Conservation (phyloP, 805 yeast species). For the Candida nanaspora region DNA sequence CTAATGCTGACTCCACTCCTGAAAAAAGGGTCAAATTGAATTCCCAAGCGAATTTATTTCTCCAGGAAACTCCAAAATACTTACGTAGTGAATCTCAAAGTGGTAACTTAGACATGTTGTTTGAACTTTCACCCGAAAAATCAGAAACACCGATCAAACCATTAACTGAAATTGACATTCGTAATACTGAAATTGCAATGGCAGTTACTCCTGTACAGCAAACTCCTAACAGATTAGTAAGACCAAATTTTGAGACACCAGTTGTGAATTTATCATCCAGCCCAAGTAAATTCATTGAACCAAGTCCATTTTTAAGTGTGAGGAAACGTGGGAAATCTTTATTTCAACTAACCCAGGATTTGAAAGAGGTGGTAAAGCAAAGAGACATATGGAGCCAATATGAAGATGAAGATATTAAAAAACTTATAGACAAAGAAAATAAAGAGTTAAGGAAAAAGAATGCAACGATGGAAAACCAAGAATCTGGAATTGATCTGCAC, state of each 20-base stretch:
- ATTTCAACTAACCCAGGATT: slow-evolving; percentile 41
- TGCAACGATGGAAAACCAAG: too few species aligned
- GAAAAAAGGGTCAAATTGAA: not conserved
- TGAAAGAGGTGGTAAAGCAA: slow-evolving; percentile 27
- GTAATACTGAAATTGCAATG: not conserved
- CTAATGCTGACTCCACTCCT: not conserved
- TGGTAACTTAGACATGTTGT: not conserved
- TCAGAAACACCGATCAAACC: not conserved
- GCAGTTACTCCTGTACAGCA: not conserved
- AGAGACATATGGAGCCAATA: slow-evolving; percentile 10
- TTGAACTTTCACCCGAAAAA: slow-evolving; percentile 1
- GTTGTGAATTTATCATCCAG: slow-evolving; percentile 1
- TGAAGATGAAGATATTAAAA: slow-evolving; percentile 12
- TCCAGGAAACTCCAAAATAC: slow-evolving; percentile 2
- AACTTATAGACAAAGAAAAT: slow-evolving; percentile 8
- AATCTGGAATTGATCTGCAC: too few species aligned
- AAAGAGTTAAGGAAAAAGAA: slow-evolving; percentile 2
- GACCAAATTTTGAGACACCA: not conserved
- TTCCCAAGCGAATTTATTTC: too few species aligned
- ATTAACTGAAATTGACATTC: not conserved
- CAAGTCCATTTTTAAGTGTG: slow-evolving; percentile 21
- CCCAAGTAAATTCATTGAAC: slow-evolving; percentile 17
- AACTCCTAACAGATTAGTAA: not conserved
- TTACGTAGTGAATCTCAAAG: slow-evolving; percentile 1
- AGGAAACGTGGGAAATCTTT: slow-evolving; percentile 24